phyloP scores from a whole-genome alignment of 2,329 filamentous ascomycete genomes.

The Colletotrichum sp. region DNA sequence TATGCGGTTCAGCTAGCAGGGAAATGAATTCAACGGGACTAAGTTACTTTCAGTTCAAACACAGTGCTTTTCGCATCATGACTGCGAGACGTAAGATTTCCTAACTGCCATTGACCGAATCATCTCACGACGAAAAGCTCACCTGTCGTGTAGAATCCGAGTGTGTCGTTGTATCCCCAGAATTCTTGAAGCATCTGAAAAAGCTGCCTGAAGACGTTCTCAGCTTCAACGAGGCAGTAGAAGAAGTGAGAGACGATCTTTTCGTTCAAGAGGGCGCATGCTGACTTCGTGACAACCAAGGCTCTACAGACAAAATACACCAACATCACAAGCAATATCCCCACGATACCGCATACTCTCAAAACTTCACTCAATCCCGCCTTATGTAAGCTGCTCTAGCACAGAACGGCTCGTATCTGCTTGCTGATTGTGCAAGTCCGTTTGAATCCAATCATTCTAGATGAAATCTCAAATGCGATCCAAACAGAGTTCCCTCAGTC shows the following conservation, averaged over 20 bases:
- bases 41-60: constrained; percentile 27
- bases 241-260: constrained; percentile 16
- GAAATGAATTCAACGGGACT: fast-evolving
- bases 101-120: neutral
- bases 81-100: constrained; percentile 25
- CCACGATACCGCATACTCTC: neutral
- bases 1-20: neutral
- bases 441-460: constrained; percentile 36
- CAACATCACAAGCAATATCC: constrained; percentile 35
- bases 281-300: constrained; percentile 25
- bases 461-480: constrained; percentile 39
- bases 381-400: neutral
- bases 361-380: neutral
- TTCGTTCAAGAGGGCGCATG: neutral
- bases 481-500: constrained; percentile 35
- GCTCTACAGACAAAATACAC: constrained; percentile 56
- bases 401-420: fast-evolving
- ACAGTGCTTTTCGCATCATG: constrained; percentile 30
- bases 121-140: neutral
- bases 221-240: constrained; percentile 29
- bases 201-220: constrained; percentile 33
- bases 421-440: constrained; percentile 19
- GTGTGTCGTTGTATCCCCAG: constrained; percentile 29
- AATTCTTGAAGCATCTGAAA: constrained; percentile 31
- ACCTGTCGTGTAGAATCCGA: neutral